phyloP scores from a whole-genome alignment of 352 stramenopile species.

The Peronosclerospora sorghi region DNA sequence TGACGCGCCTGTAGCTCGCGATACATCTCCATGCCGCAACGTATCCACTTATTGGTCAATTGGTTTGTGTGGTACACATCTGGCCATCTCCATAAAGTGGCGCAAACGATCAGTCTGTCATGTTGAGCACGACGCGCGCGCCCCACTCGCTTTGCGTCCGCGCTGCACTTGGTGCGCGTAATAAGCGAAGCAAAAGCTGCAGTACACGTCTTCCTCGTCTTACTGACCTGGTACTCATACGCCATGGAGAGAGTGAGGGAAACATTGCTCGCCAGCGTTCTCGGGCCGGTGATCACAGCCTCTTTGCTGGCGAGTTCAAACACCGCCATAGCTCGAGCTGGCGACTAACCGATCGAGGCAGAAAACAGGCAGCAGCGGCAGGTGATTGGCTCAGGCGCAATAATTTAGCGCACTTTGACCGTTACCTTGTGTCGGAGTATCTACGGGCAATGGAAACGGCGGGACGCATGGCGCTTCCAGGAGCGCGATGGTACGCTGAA shows the following conservation, averaged over 20 bases:
- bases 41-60: slow-evolving; percentile 6
- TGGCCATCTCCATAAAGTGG: neutral
- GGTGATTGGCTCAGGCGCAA: slow-evolving; percentile 79
- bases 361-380: slow-evolving; percentile 53
- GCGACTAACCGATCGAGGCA: slow-evolving; percentile 77
- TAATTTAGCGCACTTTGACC: slow-evolving; percentile 66
- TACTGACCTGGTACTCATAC: slow-evolving; percentile 77
- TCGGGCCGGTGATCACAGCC: slow-evolving; percentile 71
- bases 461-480: slow-evolving; percentile 58
- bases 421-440: slow-evolving; percentile 83
- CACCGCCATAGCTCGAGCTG: slow-evolving; percentile 84
- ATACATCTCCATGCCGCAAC: slow-evolving; percentile 12
- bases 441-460: slow-evolving; percentile 81
- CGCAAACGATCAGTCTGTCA: too few relatives aligned
- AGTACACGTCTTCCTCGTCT: slow-evolving; percentile 37
- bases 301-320: slow-evolving; percentile 83
- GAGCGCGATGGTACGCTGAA: slow-evolving; percentile 76
- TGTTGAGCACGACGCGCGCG: neutral
- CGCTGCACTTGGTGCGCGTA: neutral
- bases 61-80: slow-evolving; percentile 12
- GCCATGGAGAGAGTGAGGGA: slow-evolving; percentile 82
- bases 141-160: neutral
- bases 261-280: slow-evolving; percentile 80
- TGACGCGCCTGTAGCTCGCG: slow-evolving; percentile 38
- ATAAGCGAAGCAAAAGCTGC: slow-evolving; percentile 7